These are phyloP conservation scores for Erythrophleum fordii DNA, from an alignment of 306 rosid genomes.

Conservation along the genomic window DNA sequence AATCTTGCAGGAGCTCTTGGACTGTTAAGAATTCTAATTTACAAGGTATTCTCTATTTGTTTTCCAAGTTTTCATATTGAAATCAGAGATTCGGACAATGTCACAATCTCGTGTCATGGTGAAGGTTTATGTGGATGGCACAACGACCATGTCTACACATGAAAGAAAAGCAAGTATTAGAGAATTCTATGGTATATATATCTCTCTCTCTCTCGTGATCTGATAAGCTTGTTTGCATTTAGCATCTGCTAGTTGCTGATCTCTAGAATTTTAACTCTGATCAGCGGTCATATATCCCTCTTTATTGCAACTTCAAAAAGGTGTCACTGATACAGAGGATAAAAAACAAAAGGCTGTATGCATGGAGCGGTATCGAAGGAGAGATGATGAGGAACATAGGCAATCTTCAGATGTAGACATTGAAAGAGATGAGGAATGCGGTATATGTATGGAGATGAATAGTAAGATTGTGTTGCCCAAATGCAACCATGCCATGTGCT, in stretches of 20 bases:
- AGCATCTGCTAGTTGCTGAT: conserved; percentile 38
- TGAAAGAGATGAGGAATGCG: conserved; percentile 98
- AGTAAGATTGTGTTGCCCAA: conserved; percentile 88
- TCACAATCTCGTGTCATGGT: conserved; percentile 30
- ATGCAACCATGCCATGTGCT: conserved; percentile 94
- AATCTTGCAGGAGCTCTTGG: conserved; percentile 95
- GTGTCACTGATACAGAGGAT: conserved; percentile 85
- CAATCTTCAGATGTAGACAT: conserved; percentile 67
- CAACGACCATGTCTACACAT: conserved; percentile 95
- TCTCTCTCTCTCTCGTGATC: neutral
- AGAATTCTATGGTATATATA: conserved; percentile 84
- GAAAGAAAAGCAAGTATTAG: conserved; percentile 95
- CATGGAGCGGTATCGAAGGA: conserved; percentile 80
- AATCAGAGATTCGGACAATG: conserved; percentile 34
- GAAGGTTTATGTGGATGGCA: conserved; percentile 95
- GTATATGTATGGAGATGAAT: conserved; percentile 93
- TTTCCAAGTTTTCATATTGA: conserved; percentile 26
- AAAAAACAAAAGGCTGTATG: conserved; percentile 85
- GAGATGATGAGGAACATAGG: conserved; percentile 66
- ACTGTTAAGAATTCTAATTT: conserved; percentile 83
- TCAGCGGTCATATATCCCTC: conserved; percentile 93
- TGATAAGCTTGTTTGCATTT: conserved; percentile 6
- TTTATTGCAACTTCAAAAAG: conserved; percentile 83
- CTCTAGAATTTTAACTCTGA: conserved; percentile 35
- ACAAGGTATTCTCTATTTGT: conserved; percentile 60